Percentiles rank a stretch among this genome's conserved stretches.
Conservation (phyloP, 352 stramenopile genomes). For the Globisporangium nunn region DNA sequence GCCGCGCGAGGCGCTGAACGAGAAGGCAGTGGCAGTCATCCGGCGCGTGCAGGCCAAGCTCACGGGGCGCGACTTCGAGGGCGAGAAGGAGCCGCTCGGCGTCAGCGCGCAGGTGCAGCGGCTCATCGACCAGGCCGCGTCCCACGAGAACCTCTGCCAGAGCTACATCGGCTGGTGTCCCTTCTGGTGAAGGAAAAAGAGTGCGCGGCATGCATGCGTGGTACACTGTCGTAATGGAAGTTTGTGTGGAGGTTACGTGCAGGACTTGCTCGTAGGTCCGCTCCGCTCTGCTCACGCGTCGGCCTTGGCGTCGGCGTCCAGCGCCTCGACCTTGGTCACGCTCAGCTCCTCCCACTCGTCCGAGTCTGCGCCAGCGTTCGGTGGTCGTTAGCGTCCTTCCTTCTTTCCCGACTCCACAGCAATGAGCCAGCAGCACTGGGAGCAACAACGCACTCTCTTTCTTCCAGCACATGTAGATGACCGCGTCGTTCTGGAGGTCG, state of each 20-base stretch:
- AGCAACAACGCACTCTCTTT: constrained; percentile 63
- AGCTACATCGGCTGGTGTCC: constrained; percentile 98
- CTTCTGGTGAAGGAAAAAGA: constrained; percentile 48
- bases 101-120: constrained; percentile 90
- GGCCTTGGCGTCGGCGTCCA: constrained; percentile 23
- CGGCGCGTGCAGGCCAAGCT: constrained; percentile 98
- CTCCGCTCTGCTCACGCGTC: constrained; percentile 7
- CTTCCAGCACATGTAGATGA: constrained; percentile 86
- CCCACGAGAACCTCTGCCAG: constrained; percentile 98
- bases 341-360: constrained; percentile 77
- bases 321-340: constrained; percentile 51
- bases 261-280: too few relatives aligned
- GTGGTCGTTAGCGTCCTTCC: neutral
- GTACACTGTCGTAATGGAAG: too few relatives aligned
- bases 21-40: constrained; percentile 96
- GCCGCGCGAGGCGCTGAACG: constrained; percentile 89
- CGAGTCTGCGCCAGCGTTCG: constrained; percentile 28
- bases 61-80: constrained; percentile 96
- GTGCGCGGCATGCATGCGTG: neutral
- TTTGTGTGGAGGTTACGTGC: too few relatives aligned
- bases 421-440: constrained; percentile 1
- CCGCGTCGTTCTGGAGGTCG: constrained; percentile 74
- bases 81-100: constrained; percentile 59
- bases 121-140: constrained; percentile 97
- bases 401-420: neutral